Evolutionary conservation across 805 yeast genomes (phyloP).

Genomic region (Saccharomyces paradoxus): DNA sequence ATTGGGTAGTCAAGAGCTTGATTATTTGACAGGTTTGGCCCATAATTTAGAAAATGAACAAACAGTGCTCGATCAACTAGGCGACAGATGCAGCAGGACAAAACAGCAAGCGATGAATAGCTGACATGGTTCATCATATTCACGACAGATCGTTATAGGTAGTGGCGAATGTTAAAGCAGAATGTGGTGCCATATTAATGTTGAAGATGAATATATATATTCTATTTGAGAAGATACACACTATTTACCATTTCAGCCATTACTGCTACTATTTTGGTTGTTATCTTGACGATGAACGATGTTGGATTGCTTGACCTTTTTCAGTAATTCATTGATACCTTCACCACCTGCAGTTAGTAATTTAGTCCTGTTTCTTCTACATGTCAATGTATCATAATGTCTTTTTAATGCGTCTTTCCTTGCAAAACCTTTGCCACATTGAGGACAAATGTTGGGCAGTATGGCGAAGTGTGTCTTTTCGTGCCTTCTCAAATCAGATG

Average conservation of each 20-base stretch:
- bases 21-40: slow-evolving; percentile 80
- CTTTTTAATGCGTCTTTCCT: slow-evolving; percentile 73
- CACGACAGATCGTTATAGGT: background rate
- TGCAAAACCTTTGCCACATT: slow-evolving; percentile 76
- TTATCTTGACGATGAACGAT: background rate
- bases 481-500: slow-evolving; percentile 65
- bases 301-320: slow-evolving; percentile 7
- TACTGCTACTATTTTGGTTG: background rate
- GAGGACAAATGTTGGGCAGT: slow-evolving; percentile 65
- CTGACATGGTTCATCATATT: background rate
- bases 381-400: slow-evolving; percentile 65
- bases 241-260: slow-evolving; percentile 3
- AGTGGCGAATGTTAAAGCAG: background rate
- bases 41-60: background rate
- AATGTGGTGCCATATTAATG: background rate
- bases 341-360: slow-evolving; percentile 29
- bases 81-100: background rate
- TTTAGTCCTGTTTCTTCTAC: slow-evolving; percentile 60
- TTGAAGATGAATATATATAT: background rate
- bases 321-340: slow-evolving; percentile 24
- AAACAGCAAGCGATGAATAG: background rate
- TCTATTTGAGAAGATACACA: background rate
- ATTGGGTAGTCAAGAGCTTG: slow-evolving; percentile 91
- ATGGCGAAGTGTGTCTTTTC: slow-evolving; percentile 62
- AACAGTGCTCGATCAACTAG: background rate